Conservation (phyloP, 176 grass and related monocot genomes). For the Secale cereale region DNA sequence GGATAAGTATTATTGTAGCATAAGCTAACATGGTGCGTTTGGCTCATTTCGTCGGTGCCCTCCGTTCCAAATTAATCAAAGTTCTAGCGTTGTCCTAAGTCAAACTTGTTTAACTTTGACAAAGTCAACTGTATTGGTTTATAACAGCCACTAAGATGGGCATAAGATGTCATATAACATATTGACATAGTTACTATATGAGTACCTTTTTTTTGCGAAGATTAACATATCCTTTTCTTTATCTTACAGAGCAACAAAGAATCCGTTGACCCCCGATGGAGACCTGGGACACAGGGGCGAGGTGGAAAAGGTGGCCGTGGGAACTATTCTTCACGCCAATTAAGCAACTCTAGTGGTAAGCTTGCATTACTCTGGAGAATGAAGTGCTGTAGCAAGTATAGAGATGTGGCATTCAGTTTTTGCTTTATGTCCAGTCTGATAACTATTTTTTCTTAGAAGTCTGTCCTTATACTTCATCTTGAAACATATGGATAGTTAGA, state of each 20-base stretch:
- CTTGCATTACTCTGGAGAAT: not conserved
- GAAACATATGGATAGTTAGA: not conserved
- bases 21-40: not conserved
- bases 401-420: not conserved
- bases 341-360: conserved; percentile 52
- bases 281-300: conserved; percentile 49
- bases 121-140: not conserved
- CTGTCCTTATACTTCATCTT: not conserved
- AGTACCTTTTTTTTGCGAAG: not conserved
- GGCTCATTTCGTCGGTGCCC: too few species aligned
- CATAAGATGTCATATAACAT: not conserved
- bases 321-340: conserved; percentile 51
- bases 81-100: not conserved
- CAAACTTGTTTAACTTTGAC: not conserved
- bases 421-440: not conserved
- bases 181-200: not conserved
- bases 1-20: not conserved
- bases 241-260: conserved; percentile 48
- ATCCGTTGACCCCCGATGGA: conserved; percentile 45
- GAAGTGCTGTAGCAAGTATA: not conserved
- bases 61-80: too few species aligned
- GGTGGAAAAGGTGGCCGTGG: conserved; percentile 55
- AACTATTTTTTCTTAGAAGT: conserved; percentile 10
- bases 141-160: not conserved
- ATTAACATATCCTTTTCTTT: not conserved